These are phyloP conservation scores for Kwoniella europaea DNA, from an alignment of 768 basidiomycete species.

Conservation along the genomic window DNA sequence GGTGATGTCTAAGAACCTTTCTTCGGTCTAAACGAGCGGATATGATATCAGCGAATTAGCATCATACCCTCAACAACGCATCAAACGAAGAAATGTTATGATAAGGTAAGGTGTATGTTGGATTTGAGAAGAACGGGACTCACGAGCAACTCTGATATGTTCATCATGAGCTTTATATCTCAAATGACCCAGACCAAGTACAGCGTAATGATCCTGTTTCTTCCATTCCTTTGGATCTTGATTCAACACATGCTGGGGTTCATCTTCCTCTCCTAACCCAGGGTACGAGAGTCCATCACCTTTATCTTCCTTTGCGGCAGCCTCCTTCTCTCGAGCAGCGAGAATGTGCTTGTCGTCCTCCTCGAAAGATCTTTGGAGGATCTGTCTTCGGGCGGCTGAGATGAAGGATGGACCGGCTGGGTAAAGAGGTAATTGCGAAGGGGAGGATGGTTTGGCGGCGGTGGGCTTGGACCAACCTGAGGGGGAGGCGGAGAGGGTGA, in stretches of 20 bases:
- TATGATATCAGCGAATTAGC: not conserved
- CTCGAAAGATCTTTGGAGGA: conserved; percentile 78
- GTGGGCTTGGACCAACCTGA: conserved; percentile 61
- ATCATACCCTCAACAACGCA: no score
- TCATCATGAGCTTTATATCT: conserved; percentile 83
- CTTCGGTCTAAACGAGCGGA: conserved; percentile 79
- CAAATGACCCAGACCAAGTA: conserved; percentile 89
- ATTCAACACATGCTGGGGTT: conserved; percentile 69
- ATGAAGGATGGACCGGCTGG: conserved; percentile 89
- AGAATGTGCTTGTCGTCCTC: conserved; percentile 75
- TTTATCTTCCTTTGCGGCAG: conserved; percentile 62
- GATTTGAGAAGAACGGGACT: conserved; percentile 55
- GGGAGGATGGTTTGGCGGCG: conserved; percentile 57
- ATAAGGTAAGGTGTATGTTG: no score
- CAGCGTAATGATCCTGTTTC: conserved; percentile 99
- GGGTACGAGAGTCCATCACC: conserved; percentile 76
- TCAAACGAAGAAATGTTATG: no score
- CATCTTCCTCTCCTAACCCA: conserved; percentile 89
- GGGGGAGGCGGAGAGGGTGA: conserved; percentile 62
- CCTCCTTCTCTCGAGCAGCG: conserved; percentile 64
- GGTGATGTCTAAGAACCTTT: conserved; percentile 98
- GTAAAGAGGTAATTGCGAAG: conserved; percentile 66
- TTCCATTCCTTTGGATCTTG: conserved; percentile 99
- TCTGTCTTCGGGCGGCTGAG: conserved; percentile 74
- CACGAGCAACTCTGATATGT: conserved; percentile 96